Evolutionary conservation across 2,329 filamentous ascomycete genomes (phyloP).

Genomic region (Fusarium robinianum): DNA sequence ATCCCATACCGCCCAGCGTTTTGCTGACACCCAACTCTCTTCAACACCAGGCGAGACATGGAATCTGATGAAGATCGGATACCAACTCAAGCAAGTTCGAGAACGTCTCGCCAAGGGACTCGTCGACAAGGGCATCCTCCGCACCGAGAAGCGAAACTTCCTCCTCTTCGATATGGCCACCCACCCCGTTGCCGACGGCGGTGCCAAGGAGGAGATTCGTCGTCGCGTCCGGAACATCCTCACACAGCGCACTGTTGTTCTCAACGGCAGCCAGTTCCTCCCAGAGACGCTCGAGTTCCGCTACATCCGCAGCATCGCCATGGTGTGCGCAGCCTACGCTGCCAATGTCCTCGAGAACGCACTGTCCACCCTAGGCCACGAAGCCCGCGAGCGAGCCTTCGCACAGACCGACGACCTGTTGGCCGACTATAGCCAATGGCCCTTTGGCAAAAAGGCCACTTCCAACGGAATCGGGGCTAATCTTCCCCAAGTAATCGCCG

Average conservation of each 20-base stretch:
- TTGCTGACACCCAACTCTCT: slow-evolving; percentile 26
- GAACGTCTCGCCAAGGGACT: slow-evolving; percentile 96
- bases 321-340: slow-evolving; percentile 98
- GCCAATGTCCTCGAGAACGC: slow-evolving; percentile 98
- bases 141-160: slow-evolving; percentile 99
- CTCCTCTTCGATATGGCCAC: slow-evolving; percentile 99
- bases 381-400: slow-evolving; percentile 91
- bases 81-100: slow-evolving; percentile 98
- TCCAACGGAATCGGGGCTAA: slow-evolving; percentile 88
- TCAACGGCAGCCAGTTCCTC: slow-evolving; percentile 83
- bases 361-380: slow-evolving; percentile 89
- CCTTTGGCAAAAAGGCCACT: slow-evolving; percentile 84
- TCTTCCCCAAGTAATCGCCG: slow-evolving; percentile 80
- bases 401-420: slow-evolving; percentile 95
- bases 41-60: slow-evolving; percentile 84
- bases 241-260: slow-evolving; percentile 90
- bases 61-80: slow-evolving; percentile 99
- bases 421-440: slow-evolving; percentile 96
- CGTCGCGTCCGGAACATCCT: slow-evolving; percentile 90
- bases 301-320: slow-evolving; percentile 86
- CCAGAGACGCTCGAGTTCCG: slow-evolving; percentile 94
- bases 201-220: slow-evolving; percentile 96
- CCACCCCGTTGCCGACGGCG: slow-evolving; percentile 93
- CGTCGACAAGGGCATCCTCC: slow-evolving; percentile 97
- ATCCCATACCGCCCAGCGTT: slow-evolving; percentile 2